A percentile compares a stretch with the other conserved stretches of the same genome.
Evolutionary conservation across 108 stramenopile genomes (phyloP).

Genomic region (Chaetoceros tenuissimus): DNA sequence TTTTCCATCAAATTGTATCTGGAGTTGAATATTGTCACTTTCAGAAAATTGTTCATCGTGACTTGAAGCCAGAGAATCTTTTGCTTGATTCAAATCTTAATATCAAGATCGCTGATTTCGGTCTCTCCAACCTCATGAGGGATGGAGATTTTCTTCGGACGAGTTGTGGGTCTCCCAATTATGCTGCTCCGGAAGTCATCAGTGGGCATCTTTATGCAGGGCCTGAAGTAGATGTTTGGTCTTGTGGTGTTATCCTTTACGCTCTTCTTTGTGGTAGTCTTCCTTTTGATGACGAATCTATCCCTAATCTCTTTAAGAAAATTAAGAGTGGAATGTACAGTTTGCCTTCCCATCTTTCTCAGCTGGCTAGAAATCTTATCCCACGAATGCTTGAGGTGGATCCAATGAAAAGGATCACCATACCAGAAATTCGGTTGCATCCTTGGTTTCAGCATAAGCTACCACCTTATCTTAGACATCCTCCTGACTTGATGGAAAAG

Average conservation of each 20-base stretch:
- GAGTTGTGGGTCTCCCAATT: constrained; percentile 97
- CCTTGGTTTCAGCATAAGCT: neutral
- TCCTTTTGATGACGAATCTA: constrained; percentile 99
- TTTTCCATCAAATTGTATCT: constrained; percentile 98
- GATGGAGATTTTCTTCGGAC: constrained; percentile 99
- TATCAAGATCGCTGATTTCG: constrained; percentile 99
- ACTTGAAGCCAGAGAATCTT: constrained; percentile 97
- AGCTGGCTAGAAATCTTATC: constrained; percentile 92
- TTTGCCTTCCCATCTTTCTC: constrained; percentile 90
- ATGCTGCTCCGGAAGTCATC: constrained; percentile 99
- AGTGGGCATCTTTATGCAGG: constrained; percentile 97
- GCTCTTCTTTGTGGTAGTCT: constrained; percentile 97
- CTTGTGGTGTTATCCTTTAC: constrained; percentile 98
- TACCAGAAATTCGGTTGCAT: constrained; percentile 46
- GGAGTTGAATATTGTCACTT: constrained; percentile 99
- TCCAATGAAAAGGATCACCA: constrained; percentile 98
- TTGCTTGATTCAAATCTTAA: constrained; percentile 88
- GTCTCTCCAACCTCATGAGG: constrained; percentile 94
- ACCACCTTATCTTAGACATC: constrained; percentile 92
- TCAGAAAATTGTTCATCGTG: constrained; percentile 97
- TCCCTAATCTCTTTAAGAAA: constrained; percentile 98
- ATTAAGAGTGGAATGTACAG: constrained; percentile 98
- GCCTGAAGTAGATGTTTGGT: constrained; percentile 98
- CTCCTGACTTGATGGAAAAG: constrained; percentile 93
- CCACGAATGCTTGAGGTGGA: constrained; percentile 99